Conservation (phyloP, 805 yeast species). For the Scheffersomyces amazonensis region DNA sequence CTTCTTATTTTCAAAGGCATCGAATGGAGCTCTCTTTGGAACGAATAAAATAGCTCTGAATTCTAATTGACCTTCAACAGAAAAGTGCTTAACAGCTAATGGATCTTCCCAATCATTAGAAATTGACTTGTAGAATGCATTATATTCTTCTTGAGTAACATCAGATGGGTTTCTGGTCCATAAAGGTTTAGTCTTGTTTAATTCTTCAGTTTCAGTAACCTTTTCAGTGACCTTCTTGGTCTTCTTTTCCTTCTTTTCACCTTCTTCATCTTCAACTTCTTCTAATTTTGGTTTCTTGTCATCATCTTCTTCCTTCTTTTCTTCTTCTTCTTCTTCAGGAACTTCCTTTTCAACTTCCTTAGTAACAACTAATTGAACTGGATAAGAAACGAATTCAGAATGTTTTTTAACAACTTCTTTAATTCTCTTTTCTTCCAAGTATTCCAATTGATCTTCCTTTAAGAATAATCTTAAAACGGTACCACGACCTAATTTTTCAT, state of each 20-base stretch:
- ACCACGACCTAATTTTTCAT: slow-evolving; percentile 93
- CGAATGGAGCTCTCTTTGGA: slow-evolving; percentile 99
- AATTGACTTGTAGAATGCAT: slow-evolving; percentile 98
- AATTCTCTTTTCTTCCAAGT: slow-evolving; percentile 98
- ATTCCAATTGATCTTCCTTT: slow-evolving; percentile 98
- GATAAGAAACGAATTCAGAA: slow-evolving; percentile 98
- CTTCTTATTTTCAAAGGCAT: slow-evolving; percentile 96
- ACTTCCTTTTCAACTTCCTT: slow-evolving; percentile 99
- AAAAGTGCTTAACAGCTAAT: slow-evolving; percentile 98
- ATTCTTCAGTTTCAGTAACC: slow-evolving; percentile 95
- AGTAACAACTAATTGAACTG: slow-evolving; percentile 96
- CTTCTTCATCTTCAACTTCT: slow-evolving; percentile 74
- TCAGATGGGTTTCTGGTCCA: slow-evolving; percentile 99
- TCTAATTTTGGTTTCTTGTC: slow-evolving; percentile 58
- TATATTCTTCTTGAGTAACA: slow-evolving; percentile 96
- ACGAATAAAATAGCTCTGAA: slow-evolving; percentile 96
- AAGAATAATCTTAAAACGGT: slow-evolving; percentile 90
- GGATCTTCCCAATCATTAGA: slow-evolving; percentile 99
- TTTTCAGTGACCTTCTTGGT: slow-evolving; percentile 88
- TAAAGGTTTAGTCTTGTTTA: slow-evolving; percentile 97
- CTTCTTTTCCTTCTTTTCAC: slow-evolving; percentile 67
- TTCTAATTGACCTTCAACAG: slow-evolving; percentile 99
- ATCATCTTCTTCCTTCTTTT: slow-evolving; percentile 24
- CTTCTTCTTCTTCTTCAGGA: slow-evolving; percentile 71
- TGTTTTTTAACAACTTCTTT: slow-evolving; percentile 99